These are phyloP conservation scores for Bolboschoenus planiculmis DNA, from an alignment of 176 grass and related monocot species.

Conservation along the genomic window DNA sequence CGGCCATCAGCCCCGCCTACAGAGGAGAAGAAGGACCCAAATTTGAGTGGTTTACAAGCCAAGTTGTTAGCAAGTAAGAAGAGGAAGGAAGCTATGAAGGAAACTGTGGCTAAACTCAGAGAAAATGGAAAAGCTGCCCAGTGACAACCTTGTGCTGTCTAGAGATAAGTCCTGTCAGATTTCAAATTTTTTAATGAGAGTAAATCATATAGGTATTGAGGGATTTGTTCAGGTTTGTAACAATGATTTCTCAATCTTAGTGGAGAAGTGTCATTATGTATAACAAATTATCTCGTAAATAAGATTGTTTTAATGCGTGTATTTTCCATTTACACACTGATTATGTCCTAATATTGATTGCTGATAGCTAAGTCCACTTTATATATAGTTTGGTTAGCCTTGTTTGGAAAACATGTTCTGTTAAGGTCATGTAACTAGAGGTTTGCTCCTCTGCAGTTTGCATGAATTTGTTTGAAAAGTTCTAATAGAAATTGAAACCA, in stretches of 20 bases:
- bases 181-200: background rate
- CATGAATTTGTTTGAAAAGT: background rate
- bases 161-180: background rate
- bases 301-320: background rate
- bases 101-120: slow-evolving; percentile 58
- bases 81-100: slow-evolving; percentile 91
- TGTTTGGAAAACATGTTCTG: background rate
- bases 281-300: background rate
- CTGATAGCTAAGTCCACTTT: background rate
- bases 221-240: background rate
- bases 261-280: background rate
- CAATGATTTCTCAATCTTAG: background rate
- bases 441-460: background rate
- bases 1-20: slow-evolving; percentile 22
- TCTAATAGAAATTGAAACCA: background rate
- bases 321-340: background rate
- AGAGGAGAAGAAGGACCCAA: slow-evolving; percentile 52
- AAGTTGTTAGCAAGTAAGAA: slow-evolving; percentile 74
- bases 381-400: background rate
- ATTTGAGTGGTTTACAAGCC: slow-evolving; percentile 59
- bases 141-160: background rate
- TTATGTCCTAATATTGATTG: background rate
- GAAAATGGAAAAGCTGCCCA: slow-evolving; percentile 56
- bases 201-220: background rate
- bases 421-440: background rate